phyloP scores from a whole-genome alignment of 192 early-diverging fungal genomes.

The Coemansia sp. region DNA sequence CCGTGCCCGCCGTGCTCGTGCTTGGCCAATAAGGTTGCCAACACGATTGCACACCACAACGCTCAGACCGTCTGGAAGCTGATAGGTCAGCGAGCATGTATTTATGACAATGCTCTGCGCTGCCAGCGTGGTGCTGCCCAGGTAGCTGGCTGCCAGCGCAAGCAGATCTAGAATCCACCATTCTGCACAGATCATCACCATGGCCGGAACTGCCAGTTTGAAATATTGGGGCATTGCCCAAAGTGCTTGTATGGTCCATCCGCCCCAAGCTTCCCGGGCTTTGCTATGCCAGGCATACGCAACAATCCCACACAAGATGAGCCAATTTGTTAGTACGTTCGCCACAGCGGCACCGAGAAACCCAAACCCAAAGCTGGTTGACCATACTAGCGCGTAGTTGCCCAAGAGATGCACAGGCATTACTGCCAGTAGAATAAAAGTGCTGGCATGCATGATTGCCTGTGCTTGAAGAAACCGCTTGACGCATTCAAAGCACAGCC shows the following conservation, averaged over 20 bases:
- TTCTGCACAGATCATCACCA: slow-evolving; percentile 73
- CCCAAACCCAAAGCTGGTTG: slow-evolving; percentile 64
- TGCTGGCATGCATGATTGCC: slow-evolving; percentile 85
- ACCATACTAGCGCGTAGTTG: slow-evolving; percentile 84
- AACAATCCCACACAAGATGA: slow-evolving; percentile 64
- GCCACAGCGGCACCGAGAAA: slow-evolving; percentile 85
- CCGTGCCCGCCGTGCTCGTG: slow-evolving; percentile 36
- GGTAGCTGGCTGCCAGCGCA: slow-evolving; percentile 56
- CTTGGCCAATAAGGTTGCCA: slow-evolving; percentile 56
- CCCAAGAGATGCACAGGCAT: slow-evolving; percentile 71
- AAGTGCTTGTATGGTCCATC: slow-evolving; percentile 57
- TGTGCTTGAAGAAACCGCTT: slow-evolving; percentile 88
- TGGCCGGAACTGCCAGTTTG: slow-evolving; percentile 70
- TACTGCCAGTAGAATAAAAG: slow-evolving; percentile 68
- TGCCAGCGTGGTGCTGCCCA: slow-evolving; percentile 59
- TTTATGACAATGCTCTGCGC: slow-evolving; percentile 62
- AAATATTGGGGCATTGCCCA: slow-evolving; percentile 55
- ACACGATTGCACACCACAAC: slow-evolving; percentile 58
- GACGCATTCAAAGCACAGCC: slow-evolving; percentile 79
- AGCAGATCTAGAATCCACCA: slow-evolving; percentile 60
- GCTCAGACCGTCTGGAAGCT: slow-evolving; percentile 57
- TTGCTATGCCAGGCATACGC: slow-evolving; percentile 61
- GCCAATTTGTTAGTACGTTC: slow-evolving; percentile 72
- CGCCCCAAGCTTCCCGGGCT: slow-evolving; percentile 67
- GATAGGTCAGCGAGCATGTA: slow-evolving; percentile 55